These are phyloP conservation scores for Leucocoprinus leucothites DNA, from an alignment of 768 basidiomycete genomes.

Conservation along the genomic window DNA sequence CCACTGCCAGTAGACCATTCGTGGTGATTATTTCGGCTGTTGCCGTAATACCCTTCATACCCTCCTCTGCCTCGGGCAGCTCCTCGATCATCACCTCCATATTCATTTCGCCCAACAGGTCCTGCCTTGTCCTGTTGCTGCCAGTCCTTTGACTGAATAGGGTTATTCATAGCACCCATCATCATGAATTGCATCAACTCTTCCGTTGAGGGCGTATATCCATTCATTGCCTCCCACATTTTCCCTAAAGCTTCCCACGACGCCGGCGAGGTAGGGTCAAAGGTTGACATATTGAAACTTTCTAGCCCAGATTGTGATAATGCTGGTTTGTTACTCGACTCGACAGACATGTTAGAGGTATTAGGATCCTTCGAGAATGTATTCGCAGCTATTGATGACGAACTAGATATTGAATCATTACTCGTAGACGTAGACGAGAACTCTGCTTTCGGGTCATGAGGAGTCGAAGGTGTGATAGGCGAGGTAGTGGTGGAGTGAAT, in stretches of 20 bases:
- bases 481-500: slow-evolving; percentile 18
- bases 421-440: slow-evolving; percentile 40
- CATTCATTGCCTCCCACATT: slow-evolving; percentile 72
- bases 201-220: slow-evolving; percentile 66
- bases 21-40: slow-evolving; percentile 41
- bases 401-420: slow-evolving; percentile 42
- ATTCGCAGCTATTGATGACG: slow-evolving; percentile 55
- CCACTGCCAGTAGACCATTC: slow-evolving; percentile 25
- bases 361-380: slow-evolving; percentile 49
- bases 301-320: slow-evolving; percentile 50
- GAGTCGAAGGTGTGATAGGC: slow-evolving; percentile 29
- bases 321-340: slow-evolving; percentile 27
- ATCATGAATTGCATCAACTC: slow-evolving; percentile 76
- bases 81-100: slow-evolving; percentile 19
- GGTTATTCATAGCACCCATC: slow-evolving; percentile 17
- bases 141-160: slow-evolving; percentile 12
- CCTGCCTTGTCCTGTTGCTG: slow-evolving; percentile 12
- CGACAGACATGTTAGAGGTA: slow-evolving; percentile 26
- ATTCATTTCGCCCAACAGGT: slow-evolving; percentile 6
- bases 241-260: slow-evolving; percentile 82
- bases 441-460: slow-evolving; percentile 23
- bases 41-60: slow-evolving; percentile 44
- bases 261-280: slow-evolving; percentile 69
- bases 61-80: slow-evolving; percentile 32
- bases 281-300: slow-evolving; percentile 64